Evolutionary conservation across 352 stramenopile genomes (phyloP).

Genomic region (Achlya hypogyna): DNA sequence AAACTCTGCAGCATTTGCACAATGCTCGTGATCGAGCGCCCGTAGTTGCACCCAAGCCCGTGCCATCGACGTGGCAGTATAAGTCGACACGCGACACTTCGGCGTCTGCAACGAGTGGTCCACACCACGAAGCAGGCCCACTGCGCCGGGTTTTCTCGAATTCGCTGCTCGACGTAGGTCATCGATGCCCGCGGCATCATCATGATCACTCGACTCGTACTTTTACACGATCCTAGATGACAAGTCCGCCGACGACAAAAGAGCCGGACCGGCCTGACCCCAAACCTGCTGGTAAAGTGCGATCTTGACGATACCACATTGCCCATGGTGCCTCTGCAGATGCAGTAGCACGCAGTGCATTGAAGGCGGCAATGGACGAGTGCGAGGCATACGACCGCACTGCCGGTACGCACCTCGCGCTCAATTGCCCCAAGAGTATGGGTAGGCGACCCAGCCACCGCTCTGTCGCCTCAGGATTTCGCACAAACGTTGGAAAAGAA

Average conservation of each 20-base stretch:
- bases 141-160: slow-evolving; percentile 10
- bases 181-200: neutral
- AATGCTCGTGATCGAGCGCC: neutral
- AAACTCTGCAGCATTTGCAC: slow-evolving; percentile 15
- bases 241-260: too few relatives aligned
- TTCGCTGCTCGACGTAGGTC: neutral
- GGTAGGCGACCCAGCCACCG: neutral
- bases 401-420: neutral
- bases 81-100: too few relatives aligned
- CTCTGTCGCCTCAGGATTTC: neutral
- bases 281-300: too few relatives aligned
- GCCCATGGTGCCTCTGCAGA: neutral
- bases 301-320: neutral
- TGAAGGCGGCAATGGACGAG: neutral
- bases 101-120: too few relatives aligned
- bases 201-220: neutral
- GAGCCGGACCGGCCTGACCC: too few relatives aligned
- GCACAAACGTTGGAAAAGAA: neutral
- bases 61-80: slow-evolving; percentile 4
- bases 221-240: neutral
- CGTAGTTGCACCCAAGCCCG: neutral
- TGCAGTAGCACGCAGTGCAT: neutral
- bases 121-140: too few relatives aligned
- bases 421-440: neutral
- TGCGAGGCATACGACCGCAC: neutral